Base-by-base conservation (phyloP, 2,329 filamentous ascomycete species). In the Pezicula carpinea region DNA sequence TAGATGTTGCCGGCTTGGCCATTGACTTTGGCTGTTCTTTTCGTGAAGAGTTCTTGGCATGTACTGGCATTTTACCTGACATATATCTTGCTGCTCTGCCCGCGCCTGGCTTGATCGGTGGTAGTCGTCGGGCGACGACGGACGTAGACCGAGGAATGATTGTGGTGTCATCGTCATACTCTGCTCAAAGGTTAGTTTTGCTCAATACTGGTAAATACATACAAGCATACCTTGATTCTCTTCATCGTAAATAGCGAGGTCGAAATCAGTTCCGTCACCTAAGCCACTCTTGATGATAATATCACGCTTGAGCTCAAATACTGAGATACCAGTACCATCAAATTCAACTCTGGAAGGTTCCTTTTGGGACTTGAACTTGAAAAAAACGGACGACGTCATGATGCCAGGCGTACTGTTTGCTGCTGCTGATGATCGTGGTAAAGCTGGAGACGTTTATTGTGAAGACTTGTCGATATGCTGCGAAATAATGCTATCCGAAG, bases 291-390 rank as follows among this genome's bases (percentile, higher is more conserved):
- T 88, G 67, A 80, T 83, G 73, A 99, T 99, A 64, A 99, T 99
- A 72, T 97, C 93, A 74, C 92, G 87, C 74, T 99, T 99, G 65
- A 99, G 78, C 66, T 99, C 95, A 71, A 97, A 99, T 54, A 97
- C 93, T 52, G 92, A 96, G 65, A 97, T 95, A 69, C 89, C 89
- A 61, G 92, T 96, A 65, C 93, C 93, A 70, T 99, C 92, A 69
- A 99, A 97, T 64, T 91, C 88, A 62, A 99, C 90, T 64, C 91
- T 83, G 48, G 89, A 89, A 51, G 90, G 89, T 66, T 97, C 93
- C 74, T 90, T 96, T 66, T 95, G 90, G 59, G 92, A 97, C 74
- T 96, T 97, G 84, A 99, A 99, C 74, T 96, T 96, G 87, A 96
- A 99, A 73, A 96, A 97, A 65, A 99, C 93, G 57, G 91, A 97